Percentiles rank a stretch among this genome's conserved stretches.
phyloP scores from a whole-genome alignment of 2,329 filamentous ascomycete species.

The Penicillium sp. region DNA sequence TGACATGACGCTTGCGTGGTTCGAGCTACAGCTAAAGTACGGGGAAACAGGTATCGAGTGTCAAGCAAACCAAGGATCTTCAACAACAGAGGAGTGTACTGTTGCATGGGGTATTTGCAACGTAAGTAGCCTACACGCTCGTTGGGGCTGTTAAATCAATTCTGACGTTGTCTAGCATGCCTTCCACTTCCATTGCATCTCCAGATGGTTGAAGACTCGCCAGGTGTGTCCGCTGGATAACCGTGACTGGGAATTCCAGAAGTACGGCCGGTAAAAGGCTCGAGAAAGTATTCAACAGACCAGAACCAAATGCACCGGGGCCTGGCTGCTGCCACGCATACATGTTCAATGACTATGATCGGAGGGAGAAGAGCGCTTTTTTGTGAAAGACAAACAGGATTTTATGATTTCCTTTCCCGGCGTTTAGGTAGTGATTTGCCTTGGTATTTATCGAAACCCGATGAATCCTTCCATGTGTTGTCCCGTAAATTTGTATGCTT shows the following conservation, averaged over 20 bases:
- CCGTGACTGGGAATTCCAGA: conserved; percentile 99
- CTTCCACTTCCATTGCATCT: conserved; percentile 99
- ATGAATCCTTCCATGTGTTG: conserved; percentile 3
- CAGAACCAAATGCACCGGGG: conserved; percentile 10
- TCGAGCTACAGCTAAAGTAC: not conserved
- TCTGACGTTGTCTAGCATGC: conserved; percentile 67
- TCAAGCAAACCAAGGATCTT: conserved; percentile 96
- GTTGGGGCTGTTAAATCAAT: not conserved
- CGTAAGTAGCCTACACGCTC: conserved; percentile 56
- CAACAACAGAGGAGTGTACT: conserved; percentile 96
- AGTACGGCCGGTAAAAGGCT: conserved; percentile 72
- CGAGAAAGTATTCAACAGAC: not conserved
- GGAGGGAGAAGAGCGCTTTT: not conserved
- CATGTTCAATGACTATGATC: conserved; percentile 8
- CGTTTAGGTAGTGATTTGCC: conserved; percentile 12
- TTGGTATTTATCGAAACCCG: conserved; percentile 1
- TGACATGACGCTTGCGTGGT: conserved; percentile 52
- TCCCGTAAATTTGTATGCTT: not conserved
- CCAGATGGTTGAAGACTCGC: conserved; percentile 97
- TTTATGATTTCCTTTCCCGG: conserved; percentile 5
- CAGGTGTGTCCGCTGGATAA: conserved; percentile 98
- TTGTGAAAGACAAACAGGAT: conserved; percentile 1
- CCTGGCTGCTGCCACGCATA: conserved; percentile 11
- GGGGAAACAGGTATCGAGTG: conserved; percentile 78
- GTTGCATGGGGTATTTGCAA: conserved; percentile 99